Evolutionary conservation across 1,139 yeast genomes (phyloP).

Genomic region (Sugiyamaella grinbergsii): DNA sequence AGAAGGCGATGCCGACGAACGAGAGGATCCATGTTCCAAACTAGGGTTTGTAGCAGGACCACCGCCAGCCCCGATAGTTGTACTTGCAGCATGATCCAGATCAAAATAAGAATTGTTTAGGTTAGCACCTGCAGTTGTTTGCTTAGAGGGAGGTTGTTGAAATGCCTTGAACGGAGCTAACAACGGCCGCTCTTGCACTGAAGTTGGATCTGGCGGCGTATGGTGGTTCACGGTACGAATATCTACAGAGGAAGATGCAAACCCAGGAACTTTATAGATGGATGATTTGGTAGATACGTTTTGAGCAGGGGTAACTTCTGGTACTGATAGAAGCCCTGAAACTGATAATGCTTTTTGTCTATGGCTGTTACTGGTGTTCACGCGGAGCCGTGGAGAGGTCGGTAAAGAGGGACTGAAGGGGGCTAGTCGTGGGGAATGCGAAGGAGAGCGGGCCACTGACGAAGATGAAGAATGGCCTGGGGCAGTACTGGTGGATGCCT

Average conservation of each 20-base stretch:
- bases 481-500: slow-evolving; percentile 2
- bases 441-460: slow-evolving; percentile 13
- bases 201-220: slow-evolving; percentile 1
- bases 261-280: slow-evolving; percentile 8
- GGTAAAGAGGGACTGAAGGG: slow-evolving; percentile 9
- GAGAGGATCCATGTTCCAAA: slow-evolving; percentile 1
- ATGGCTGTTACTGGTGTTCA: slow-evolving; percentile 4
- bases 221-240: slow-evolving; percentile 3
- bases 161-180: slow-evolving; percentile 22
- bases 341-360: slow-evolving; percentile 10
- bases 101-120: slow-evolving; percentile 15
- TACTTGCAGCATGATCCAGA: slow-evolving; percentile 11
- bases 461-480: slow-evolving; percentile 11
- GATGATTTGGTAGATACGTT: neutral
- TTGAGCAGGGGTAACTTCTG: slow-evolving; percentile 10
- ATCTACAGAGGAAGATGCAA: slow-evolving; percentile 16
- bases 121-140: neutral
- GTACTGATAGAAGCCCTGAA: slow-evolving; percentile 16
- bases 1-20: neutral
- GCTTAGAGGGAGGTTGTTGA: slow-evolving; percentile 11
- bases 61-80: neutral
- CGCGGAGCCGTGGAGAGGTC: slow-evolving; percentile 1
- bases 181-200: slow-evolving; percentile 21
- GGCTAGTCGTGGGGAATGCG: slow-evolving; percentile 10
- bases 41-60: slow-evolving; percentile 7